Conservation (phyloP, 352 stramenopile species). For the Globisporangium yorkense region DNA sequence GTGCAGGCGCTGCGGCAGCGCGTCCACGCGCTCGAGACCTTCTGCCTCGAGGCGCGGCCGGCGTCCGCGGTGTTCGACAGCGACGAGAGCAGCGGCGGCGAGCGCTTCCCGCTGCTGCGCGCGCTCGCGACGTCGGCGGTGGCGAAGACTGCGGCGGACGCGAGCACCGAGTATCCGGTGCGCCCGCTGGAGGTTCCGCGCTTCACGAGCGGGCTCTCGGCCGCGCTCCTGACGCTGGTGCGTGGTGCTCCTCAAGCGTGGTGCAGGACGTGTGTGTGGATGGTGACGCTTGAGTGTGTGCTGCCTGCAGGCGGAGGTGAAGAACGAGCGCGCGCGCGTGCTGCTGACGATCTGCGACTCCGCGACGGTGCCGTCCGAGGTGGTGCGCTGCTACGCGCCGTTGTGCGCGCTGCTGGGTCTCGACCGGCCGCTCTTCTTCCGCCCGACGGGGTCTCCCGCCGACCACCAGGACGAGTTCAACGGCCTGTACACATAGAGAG, state of each 20-base stretch:
- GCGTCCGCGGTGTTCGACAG: slow-evolving; percentile 46
- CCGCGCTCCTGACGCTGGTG: slow-evolving; percentile 58
- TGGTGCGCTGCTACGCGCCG: slow-evolving; percentile 41
- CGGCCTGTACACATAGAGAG: slow-evolving; percentile 53
- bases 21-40: slow-evolving; percentile 33
- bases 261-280: neutral
- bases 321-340: slow-evolving; percentile 38
- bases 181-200: slow-evolving; percentile 46
- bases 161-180: slow-evolving; percentile 26
- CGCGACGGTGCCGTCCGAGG: slow-evolving; percentile 28
- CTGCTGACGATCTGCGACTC: slow-evolving; percentile 53
- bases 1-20: slow-evolving; percentile 30
- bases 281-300: neutral
- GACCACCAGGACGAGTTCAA: slow-evolving; percentile 22
- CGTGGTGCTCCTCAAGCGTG: slow-evolving; percentile 4
- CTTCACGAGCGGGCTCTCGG: slow-evolving; percentile 44
- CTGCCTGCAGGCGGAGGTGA: slow-evolving; percentile 38
- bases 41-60: slow-evolving; percentile 60
- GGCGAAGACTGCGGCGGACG: slow-evolving; percentile 16
- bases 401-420: slow-evolving; percentile 27
- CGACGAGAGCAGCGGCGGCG: slow-evolving; percentile 17
- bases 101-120: slow-evolving; percentile 32
- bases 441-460: slow-evolving; percentile 7
- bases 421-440: slow-evolving; percentile 33
- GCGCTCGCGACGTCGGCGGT: slow-evolving; percentile 30